Conservation (phyloP, 1,284 basidiomycete genomes). For the Pascua sp. region DNA sequence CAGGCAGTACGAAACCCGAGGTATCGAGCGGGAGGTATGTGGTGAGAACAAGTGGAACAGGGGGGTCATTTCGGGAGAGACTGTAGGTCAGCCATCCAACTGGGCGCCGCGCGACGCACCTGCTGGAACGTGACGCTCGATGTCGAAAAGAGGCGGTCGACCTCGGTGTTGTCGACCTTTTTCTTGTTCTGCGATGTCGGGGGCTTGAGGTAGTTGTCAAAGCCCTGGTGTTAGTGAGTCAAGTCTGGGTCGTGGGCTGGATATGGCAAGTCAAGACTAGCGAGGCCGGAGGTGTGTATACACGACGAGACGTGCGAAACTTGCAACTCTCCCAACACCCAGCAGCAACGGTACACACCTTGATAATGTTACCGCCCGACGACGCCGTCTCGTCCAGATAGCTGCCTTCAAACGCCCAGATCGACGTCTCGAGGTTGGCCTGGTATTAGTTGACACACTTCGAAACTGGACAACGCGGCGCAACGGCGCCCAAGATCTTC, state of each 20-base stretch:
- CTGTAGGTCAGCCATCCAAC: background rate
- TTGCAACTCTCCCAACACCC: too few relatives aligned
- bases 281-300: background rate
- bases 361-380: constrained; percentile 51
- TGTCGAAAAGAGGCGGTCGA: constrained; percentile 50
- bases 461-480: too few relatives aligned
- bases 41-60: background rate
- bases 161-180: constrained; percentile 44
- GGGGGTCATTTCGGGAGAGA: constrained; percentile 3
- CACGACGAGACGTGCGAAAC: background rate
- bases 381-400: constrained; percentile 51
- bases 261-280: background rate
- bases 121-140: constrained; percentile 48
- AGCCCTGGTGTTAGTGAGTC: constrained; percentile 38
- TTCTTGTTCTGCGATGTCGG: constrained; percentile 42
- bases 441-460: constrained; percentile 17
- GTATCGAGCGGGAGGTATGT: too few relatives aligned
- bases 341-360: constrained; percentile 28
- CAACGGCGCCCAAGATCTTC: background rate
- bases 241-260: too few relatives aligned
- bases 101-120: constrained; percentile 24
- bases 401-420: constrained; percentile 53
- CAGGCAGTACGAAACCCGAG: background rate
- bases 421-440: constrained; percentile 51
- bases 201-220: constrained; percentile 52